Evolutionary conservation across 2,329 filamentous ascomycete genomes (phyloP).

Genomic region (Cordyceps javanica): DNA sequence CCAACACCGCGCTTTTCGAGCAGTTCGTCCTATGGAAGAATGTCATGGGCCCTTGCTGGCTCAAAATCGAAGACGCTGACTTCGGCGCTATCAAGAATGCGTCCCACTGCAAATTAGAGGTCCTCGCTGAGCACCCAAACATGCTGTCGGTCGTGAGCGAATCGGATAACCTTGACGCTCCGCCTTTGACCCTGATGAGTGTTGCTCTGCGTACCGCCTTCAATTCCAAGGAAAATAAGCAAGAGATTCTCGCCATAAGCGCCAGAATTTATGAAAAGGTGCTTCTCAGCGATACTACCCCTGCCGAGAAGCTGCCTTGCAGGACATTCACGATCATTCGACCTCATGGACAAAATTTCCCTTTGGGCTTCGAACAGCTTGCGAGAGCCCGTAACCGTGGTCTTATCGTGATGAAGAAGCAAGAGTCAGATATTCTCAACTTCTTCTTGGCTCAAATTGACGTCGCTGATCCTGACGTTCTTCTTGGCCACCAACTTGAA

Average conservation of each 20-base stretch:
- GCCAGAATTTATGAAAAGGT: constrained; percentile 90
- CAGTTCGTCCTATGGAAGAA: constrained; percentile 99
- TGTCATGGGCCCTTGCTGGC: constrained; percentile 97
- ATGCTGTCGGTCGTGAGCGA: constrained; percentile 68
- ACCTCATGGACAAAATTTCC: constrained; percentile 69
- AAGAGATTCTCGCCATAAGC: constrained; percentile 88
- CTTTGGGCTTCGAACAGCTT: constrained; percentile 77
- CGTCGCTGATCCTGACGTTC: constrained; percentile 83
- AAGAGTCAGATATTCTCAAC: constrained; percentile 76
- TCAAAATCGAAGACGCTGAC: constrained; percentile 81
- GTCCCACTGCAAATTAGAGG: constrained; percentile 91
- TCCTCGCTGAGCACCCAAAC: constrained; percentile 72
- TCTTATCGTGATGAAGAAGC: constrained; percentile 72
- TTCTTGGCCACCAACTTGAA: constrained; percentile 92
- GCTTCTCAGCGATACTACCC: constrained; percentile 77
- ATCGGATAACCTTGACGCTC: constrained; percentile 73
- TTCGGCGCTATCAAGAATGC: constrained; percentile 82
- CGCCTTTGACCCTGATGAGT: constrained; percentile 94
- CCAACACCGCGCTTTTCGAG: constrained; percentile 90
- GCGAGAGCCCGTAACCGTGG: constrained; percentile 67
- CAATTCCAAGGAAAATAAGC: constrained; percentile 89
- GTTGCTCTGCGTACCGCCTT: constrained; percentile 80
- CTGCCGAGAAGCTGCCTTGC: constrained; percentile 81
- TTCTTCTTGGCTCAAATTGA: constrained; percentile 88
- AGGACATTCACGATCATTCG: constrained; percentile 89